Percentiles rank a stretch among this genome's conserved stretches.
Evolutionary conservation across 805 yeast genomes (phyloP).

Genomic region (Zygosaccharomyces kombuchaensis): DNA sequence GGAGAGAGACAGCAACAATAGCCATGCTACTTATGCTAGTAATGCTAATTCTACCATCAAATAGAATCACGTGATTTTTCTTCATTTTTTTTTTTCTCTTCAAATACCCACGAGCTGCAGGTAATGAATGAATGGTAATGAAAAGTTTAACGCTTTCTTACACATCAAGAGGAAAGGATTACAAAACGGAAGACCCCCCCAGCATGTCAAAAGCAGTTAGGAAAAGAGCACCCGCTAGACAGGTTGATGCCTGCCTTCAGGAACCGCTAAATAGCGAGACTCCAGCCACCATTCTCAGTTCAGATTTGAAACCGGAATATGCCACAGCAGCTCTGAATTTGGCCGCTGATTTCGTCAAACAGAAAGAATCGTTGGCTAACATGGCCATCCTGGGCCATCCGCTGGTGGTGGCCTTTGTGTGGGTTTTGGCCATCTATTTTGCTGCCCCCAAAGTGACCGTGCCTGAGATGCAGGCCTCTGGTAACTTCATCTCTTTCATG

Average conservation of each 20-base stretch:
- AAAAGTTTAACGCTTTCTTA: no score
- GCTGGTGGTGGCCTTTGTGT: slow-evolving; percentile 32
- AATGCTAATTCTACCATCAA: slow-evolving; percentile 13
- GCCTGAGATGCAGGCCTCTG: slow-evolving; percentile 18
- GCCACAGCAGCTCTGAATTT: slow-evolving; percentile 58
- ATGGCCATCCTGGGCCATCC: slow-evolving; percentile 46
- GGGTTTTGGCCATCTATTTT: slow-evolving; percentile 19
- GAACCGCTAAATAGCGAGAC: slow-evolving; percentile 51
- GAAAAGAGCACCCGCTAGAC: slow-evolving; percentile 27
- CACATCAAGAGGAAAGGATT: not conserved
- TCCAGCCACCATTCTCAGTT: slow-evolving; percentile 49
- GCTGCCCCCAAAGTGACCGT: slow-evolving; percentile 18
- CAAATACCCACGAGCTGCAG: not conserved
- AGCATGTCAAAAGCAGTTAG: slow-evolving; percentile 3
- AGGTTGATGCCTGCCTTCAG: slow-evolving; percentile 49
- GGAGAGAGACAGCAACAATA: slow-evolving; percentile 9
- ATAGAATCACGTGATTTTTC: slow-evolving; percentile 7
- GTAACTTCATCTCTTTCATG: slow-evolving; percentile 21
- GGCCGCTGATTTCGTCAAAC: slow-evolving; percentile 55
- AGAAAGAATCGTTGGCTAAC: slow-evolving; percentile 45
- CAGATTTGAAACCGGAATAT: slow-evolving; percentile 50
- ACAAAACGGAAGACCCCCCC: not conserved
- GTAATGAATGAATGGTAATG: not conserved
- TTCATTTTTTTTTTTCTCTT: not conserved
- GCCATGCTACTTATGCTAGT: slow-evolving; percentile 15